Conservation (phyloP, 768 basidiomycete species). For the Phaffia australis region DNA sequence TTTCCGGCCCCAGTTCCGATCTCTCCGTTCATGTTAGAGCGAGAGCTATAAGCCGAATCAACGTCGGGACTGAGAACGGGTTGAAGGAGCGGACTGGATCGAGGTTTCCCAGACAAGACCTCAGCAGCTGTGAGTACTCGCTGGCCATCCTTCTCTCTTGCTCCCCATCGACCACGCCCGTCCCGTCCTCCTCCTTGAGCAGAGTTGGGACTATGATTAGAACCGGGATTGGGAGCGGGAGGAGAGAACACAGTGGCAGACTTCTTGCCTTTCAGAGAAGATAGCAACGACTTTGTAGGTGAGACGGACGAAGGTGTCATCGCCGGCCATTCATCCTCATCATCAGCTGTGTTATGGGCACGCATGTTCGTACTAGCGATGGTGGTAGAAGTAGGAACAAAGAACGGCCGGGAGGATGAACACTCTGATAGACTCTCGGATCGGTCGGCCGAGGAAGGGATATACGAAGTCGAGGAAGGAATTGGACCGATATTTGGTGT, state of each 20-base stretch:
- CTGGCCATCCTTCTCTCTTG: no score
- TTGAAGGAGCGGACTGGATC: background rate
- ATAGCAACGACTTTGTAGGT: background rate
- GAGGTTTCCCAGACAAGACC: no score
- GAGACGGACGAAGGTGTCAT: constrained; percentile 6
- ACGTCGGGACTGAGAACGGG: background rate
- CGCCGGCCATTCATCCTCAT: constrained; percentile 15
- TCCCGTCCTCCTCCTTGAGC: constrained; percentile 5
- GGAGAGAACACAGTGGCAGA: background rate
- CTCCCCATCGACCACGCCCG: no score
- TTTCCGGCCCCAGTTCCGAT: background rate
- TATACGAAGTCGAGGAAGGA: background rate
- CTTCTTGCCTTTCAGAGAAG: background rate
- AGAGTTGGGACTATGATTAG: background rate
- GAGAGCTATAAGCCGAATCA: background rate
- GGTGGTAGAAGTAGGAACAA: background rate
- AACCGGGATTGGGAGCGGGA: background rate
- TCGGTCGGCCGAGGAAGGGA: background rate
- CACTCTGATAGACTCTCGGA: background rate
- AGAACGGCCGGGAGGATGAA: background rate
- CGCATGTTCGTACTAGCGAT: background rate
- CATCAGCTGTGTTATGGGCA: constrained; percentile 4
- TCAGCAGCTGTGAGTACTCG: no score
- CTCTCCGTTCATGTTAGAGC: background rate
- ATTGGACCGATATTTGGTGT: background rate